phyloP scores from a whole-genome alignment of 495 filamentous ascomycete species.

The Tuber umbilicatum region DNA sequence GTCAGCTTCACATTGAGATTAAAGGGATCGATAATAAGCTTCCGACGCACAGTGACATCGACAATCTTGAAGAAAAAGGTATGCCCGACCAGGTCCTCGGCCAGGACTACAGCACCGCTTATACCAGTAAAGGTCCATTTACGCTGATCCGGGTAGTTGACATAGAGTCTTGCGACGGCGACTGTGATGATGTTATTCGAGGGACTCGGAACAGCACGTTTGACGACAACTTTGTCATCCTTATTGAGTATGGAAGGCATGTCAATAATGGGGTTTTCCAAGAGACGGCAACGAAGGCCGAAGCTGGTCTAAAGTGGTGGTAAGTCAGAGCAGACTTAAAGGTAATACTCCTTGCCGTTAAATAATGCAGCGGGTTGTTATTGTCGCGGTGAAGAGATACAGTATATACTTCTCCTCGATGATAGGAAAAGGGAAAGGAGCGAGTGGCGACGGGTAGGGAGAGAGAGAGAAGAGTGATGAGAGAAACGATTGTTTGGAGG shows the following conservation, averaged over 20 bases:
- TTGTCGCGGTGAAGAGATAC: background rate
- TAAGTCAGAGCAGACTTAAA: background rate
- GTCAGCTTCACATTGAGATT: conserved; percentile 4
- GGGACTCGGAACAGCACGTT: conserved; percentile 80
- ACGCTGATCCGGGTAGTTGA: conserved; percentile 77
- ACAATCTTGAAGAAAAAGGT: conserved; percentile 97
- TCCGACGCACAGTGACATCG: conserved; percentile 74
- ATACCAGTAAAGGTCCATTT: conserved; percentile 93
- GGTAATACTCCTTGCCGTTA: background rate
- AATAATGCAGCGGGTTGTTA: background rate
- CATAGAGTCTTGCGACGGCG: conserved; percentile 87
- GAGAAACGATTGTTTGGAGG: background rate
- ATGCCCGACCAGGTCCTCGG: conserved; percentile 87
- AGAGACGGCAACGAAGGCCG: background rate
- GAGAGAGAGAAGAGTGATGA: background rate
- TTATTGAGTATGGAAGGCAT: conserved; percentile 75
- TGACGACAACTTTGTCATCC: conserved; percentile 87
- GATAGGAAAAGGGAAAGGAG: background rate
- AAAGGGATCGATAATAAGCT: conserved; percentile 4
- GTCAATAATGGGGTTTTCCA: background rate
- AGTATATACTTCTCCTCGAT: conserved; percentile 2
- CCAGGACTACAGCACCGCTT: conserved; percentile 86
- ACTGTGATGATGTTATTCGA: conserved; percentile 93
- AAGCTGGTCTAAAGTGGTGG: background rate
- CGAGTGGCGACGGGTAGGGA: background rate